Conservation (phyloP, 2,329 filamentous ascomycete genomes). For the Pseudomassariella vexata region DNA sequence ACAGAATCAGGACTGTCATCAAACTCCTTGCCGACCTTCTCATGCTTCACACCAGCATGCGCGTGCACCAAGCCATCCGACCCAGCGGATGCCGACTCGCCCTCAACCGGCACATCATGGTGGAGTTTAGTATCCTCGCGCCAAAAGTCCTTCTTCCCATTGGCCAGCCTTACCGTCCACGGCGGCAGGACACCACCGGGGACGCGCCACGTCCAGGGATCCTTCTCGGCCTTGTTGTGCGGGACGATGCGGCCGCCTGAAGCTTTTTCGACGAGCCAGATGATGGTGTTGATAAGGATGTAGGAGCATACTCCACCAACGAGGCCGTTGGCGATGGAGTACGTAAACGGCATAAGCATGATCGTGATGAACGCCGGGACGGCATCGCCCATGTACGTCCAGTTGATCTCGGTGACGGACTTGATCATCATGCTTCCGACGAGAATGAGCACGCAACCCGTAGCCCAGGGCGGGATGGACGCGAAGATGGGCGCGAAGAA, state of each 20-base stretch:
- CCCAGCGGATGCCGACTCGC: conserved; percentile 16
- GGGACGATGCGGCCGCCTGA: conserved; percentile 68
- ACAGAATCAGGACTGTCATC: too few species aligned
- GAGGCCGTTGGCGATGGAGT: conserved; percentile 80
- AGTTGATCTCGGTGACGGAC: conserved; percentile 79
- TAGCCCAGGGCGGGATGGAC: conserved; percentile 84
- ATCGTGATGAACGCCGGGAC: conserved; percentile 82
- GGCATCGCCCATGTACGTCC: conserved; percentile 78
- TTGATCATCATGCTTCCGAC: conserved; percentile 85
- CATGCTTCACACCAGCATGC: too few species aligned
- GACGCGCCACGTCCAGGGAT: conserved; percentile 74
- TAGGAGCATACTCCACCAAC: conserved; percentile 77
- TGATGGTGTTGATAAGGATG: conserved; percentile 65
- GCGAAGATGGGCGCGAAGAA: conserved; percentile 91
- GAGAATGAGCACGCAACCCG: conserved; percentile 79
- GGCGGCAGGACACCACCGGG: conserved; percentile 69
- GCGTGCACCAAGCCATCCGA: too few species aligned
- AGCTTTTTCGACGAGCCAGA: conserved; percentile 62
- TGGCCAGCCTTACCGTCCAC: conserved; percentile 60
- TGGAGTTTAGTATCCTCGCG: too few species aligned
- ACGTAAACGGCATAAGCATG: conserved; percentile 83
- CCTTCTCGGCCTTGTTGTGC: conserved; percentile 68
- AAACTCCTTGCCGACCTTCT: too few species aligned
- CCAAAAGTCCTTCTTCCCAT: conserved; percentile 74
- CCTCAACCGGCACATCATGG: conserved; percentile 15